phyloP scores from a whole-genome alignment of 306 rosid genomes.

The Pterocarpus santalinus region DNA sequence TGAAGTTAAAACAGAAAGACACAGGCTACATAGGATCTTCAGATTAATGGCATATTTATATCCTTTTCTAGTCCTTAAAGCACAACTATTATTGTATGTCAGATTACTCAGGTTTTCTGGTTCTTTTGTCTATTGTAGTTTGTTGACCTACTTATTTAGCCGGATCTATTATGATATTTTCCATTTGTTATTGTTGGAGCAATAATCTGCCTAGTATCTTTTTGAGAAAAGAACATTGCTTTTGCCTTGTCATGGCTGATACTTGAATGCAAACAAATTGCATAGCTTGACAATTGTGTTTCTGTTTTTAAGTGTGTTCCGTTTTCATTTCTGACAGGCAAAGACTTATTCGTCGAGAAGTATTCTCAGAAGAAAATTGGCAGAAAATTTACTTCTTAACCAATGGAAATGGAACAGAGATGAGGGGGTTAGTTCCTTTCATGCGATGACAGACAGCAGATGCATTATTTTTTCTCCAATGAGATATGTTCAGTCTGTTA shows the following conservation, averaged over 20 bases:
- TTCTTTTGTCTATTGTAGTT: neutral
- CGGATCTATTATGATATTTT: neutral
- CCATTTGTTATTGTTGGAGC: slow-evolving; percentile 11
- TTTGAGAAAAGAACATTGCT: neutral
- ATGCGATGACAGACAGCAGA: slow-evolving; percentile 64
- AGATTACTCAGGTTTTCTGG: slow-evolving; percentile 6
- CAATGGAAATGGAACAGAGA: slow-evolving; percentile 93
- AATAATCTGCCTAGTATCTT: neutral
- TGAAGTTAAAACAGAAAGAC: slow-evolving; percentile 5
- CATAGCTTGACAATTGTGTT: slow-evolving; percentile 25
- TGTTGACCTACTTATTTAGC: slow-evolving; percentile 4
- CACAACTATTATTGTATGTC: slow-evolving; percentile 17
- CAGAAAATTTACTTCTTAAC: slow-evolving; percentile 81
- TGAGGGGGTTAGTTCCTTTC: slow-evolving; percentile 81
- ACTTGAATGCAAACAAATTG: slow-evolving; percentile 21
- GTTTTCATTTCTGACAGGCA: slow-evolving; percentile 68
- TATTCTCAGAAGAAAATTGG: slow-evolving; percentile 88
- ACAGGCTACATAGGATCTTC: slow-evolving; percentile 10
- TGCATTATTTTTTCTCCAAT: slow-evolving; percentile 6
- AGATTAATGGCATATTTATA: neutral
- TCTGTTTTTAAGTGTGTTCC: slow-evolving; percentile 36
- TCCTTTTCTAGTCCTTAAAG: slow-evolving; percentile 9
- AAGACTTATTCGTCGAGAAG: slow-evolving; percentile 80
- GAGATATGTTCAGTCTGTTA: slow-evolving; percentile 28
- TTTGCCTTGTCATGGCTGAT: slow-evolving; percentile 26